Base-by-base conservation (phyloP, 306 rosid species). In the Aeschynomene evenia region DNA sequence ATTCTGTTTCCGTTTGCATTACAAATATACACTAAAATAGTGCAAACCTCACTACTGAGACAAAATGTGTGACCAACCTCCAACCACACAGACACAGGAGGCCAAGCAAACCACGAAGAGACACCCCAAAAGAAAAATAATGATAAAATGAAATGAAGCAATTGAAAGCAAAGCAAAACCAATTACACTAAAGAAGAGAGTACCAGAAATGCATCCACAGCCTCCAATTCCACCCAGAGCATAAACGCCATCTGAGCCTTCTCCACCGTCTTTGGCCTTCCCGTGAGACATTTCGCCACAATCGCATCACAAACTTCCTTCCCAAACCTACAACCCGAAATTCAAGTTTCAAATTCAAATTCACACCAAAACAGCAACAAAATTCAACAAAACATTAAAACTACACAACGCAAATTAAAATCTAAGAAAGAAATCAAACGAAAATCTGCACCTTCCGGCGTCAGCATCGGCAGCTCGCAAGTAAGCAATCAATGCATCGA, bases 171-270 rank as follows among this genome's bases (percentile, higher is more conserved):
- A 65, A 75, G 31, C 26, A 62, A 60, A 40, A 66, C 16, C 36
- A 64, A 13, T 42, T 29, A 33, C 18, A 21, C 9, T 7, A 77
- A 36, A 70, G 46, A 82, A 77, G 13, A 28, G 12, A 3, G n/a
- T 81, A 95, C 99, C 97, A 95, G 86, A 75, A 89, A 95, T 42
- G 89, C 91, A 62, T 95, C 99, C 53, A 80, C 97, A 7, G 99
- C 99, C 72, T 95, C 99, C 84, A 95, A 82, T 79, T 95, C 99
- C 26, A 95, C 78, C 99, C 99, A 95, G 9, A 95, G 90, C 96
- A 91, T 80, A 71, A 95, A 95, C 12, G 75, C 86, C 49, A 96
- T 90, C 84, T 91, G 99, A 70, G 99, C 96, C 76, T 94, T 94
- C 85, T 94, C 99, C 79, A 94, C 99, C 2, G 99, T 94, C 88